Percentiles rank a stretch among this genome's conserved stretches.
phyloP scores from a whole-genome alignment of 495 filamentous ascomycete species.

The Filosporella fistucella region DNA sequence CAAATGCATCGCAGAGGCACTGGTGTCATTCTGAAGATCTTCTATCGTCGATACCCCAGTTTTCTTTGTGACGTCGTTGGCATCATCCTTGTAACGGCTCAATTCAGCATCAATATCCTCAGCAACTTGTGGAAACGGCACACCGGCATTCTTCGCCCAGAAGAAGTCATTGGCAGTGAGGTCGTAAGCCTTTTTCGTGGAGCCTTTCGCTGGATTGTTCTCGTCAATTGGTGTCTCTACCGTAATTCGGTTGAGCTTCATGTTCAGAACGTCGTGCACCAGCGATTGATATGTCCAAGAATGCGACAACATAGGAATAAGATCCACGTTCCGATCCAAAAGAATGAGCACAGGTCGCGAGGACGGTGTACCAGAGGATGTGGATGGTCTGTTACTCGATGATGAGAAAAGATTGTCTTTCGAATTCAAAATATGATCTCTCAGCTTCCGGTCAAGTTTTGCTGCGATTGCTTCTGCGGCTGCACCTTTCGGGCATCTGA shows the following conservation, averaged over 20 bases:
- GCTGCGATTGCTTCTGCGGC: constrained; percentile 92
- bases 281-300: constrained; percentile 99
- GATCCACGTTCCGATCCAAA: constrained; percentile 89
- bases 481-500: constrained; percentile 84
- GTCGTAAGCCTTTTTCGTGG: constrained; percentile 82
- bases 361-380: constrained; percentile 49
- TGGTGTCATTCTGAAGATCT: constrained; percentile 85
- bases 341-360: constrained; percentile 83
- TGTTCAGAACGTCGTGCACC: constrained; percentile 88
- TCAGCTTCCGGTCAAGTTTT: constrained; percentile 90
- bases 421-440: constrained; percentile 94
- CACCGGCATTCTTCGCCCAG: constrained; percentile 90
- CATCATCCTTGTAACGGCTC: constrained; percentile 92
- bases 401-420: constrained; percentile 89
- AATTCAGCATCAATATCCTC: constrained; percentile 94
- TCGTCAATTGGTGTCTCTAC: constrained; percentile 80
- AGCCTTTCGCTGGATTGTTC: constrained; percentile 61
- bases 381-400: constrained; percentile 39
- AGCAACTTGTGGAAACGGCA: constrained; percentile 93
- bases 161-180: constrained; percentile 92
- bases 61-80: constrained; percentile 89
- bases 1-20: constrained; percentile 85
- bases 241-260: constrained; percentile 95
- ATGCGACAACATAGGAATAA: constrained; percentile 98
- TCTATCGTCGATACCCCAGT: constrained; percentile 91